Base-by-base conservation (phyloP, 768 basidiomycete genomes). In the Russula abietina region DNA sequence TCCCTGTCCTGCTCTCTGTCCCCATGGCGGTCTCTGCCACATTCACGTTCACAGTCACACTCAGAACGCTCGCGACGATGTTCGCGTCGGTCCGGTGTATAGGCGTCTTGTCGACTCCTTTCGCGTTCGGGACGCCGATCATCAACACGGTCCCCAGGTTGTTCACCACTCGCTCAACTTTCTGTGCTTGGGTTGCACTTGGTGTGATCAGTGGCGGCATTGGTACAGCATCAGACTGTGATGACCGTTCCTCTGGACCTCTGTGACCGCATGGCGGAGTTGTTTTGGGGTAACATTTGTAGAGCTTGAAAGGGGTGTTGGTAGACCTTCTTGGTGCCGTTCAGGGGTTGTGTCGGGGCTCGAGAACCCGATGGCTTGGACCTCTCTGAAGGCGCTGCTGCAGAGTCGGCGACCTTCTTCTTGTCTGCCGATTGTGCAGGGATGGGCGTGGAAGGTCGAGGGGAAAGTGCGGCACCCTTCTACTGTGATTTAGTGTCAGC, bases 201-300 rank as follows among this genome's bases (percentile, higher is more conserved):
- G 91, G 91, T 53, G 79, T 83, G 32, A 77, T 79, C n/a, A 90
- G 91, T 5, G 91, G 90, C 12, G 87, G 88, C 89, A 92, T 92
- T 1, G 81, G 79, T 19, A 69, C 71, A 33, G 70, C 55, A 1
- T 78, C 80, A 19, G 69, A 67, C 32, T 77, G 77, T 22, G 70
- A 61, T 39, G 67, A n/a, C n/a, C n/a, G n/a, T n/a, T n/a, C n/a
- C n/a, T n/a, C n/a, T n/a, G n/a, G n/a, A n/a, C n/a, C n/a, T 55
- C 75, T 76, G 54, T 74, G 71, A 36, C 69, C 66, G 46, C 76
- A 77, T 41, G 80, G 78, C 11, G 69, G 11, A 71, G 64, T 65
- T 81, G 76, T 61, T 71, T 75, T 43, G 69, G 69, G 2, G 65
- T 36, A 11, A 67, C 45, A 51, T 57, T 64, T 16, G 65, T 24